phyloP scores from a whole-genome alignment of 225 moss, liverwort and hornwort genomes.

The Takakia lepidozioides region DNA sequence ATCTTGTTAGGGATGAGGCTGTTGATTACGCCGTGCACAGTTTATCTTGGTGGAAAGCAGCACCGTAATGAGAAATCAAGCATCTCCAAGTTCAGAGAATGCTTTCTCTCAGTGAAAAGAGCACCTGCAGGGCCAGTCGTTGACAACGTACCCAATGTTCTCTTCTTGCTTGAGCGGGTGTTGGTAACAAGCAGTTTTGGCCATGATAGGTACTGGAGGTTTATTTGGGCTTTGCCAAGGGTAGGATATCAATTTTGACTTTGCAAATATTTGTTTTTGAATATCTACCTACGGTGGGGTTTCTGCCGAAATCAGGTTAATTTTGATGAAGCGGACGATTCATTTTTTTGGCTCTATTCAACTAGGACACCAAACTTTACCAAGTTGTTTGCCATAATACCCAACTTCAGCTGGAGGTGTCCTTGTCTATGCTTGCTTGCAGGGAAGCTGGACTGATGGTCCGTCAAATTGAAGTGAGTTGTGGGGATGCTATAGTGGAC shows the following conservation, averaged over 20 bases:
- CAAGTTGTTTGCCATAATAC: no score
- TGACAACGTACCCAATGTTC: constrained; percentile 36
- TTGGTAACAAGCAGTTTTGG: constrained; percentile 54
- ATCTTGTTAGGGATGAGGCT: constrained; percentile 53
- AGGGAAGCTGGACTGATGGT: constrained; percentile 70
- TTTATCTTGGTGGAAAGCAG: constrained; percentile 54
- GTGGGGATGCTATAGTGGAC: constrained; percentile 69
- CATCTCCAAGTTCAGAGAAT: constrained; percentile 36
- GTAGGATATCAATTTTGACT: no score
- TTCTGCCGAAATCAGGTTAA: no score
- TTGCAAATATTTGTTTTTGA: no score
- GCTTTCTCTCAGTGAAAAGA: constrained; percentile 40
- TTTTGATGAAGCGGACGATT: no score
- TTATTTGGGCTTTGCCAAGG: no score
- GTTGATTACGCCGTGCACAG: constrained; percentile 48
- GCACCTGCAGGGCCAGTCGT: constrained; percentile 28
- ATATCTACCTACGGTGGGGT: no score
- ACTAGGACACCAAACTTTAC: no score
- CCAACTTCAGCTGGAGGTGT: no score
- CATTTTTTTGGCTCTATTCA: no score
- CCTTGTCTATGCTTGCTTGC: no score
- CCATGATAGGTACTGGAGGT: constrained; percentile 40
- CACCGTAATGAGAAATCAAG: constrained; percentile 37
- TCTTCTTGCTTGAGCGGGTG: constrained; percentile 66
- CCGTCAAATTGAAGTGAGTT: constrained; percentile 56